Base-by-base conservation (phyloP, 2,329 filamentous ascomycete genomes). In the Bisporella sp. region DNA sequence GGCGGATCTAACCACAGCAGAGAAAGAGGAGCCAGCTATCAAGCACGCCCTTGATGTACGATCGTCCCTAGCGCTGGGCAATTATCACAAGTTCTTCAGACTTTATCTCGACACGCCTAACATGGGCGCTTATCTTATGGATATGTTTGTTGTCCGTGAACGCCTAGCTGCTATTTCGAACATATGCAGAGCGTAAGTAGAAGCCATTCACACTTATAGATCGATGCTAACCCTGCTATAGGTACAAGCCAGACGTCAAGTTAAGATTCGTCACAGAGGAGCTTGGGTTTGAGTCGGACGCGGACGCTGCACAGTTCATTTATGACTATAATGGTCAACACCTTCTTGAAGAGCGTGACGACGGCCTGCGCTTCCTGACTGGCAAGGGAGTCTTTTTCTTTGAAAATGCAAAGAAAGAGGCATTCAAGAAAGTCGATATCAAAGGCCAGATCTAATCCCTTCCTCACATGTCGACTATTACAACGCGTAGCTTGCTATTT, bases 71-170 rank as follows among this genome's bases (percentile, higher is more conserved):
- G 92, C 93, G 47, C 76, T 95, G 67, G 91, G 91, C 62, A 97
- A 97, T 72, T 96, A 96, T 69, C 92, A 99, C 73, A 92, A 82
- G 68, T 97, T 99, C 71, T 97, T 99, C 79, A 87, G 89, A 73
- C 81, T 99, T 42, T 99, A 96, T 69, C 82, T 95, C 59, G 85
- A 92, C 67, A 91, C 91, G 29, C 91, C 90, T 46, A 95, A 95
- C 64, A 96, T 99, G 91, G 92, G 93, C 55, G 90, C 87, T 61
- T 97, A 97, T 71, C 80, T 99, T 47, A 95, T 99, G 88, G 93
- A 99, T 74, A 96, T 96, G 89, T 97, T 99, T 74, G 87, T 97
- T 68, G 84, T 84, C 64, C 85, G 93, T 66, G 92, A 99, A 74
- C 88, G 93, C 63, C 81, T 99, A 59, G 84, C 86, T 65, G 93